Conservation (phyloP, 352 stramenopile genomes). For the Globisporangium rhizosaccharum region DNA sequence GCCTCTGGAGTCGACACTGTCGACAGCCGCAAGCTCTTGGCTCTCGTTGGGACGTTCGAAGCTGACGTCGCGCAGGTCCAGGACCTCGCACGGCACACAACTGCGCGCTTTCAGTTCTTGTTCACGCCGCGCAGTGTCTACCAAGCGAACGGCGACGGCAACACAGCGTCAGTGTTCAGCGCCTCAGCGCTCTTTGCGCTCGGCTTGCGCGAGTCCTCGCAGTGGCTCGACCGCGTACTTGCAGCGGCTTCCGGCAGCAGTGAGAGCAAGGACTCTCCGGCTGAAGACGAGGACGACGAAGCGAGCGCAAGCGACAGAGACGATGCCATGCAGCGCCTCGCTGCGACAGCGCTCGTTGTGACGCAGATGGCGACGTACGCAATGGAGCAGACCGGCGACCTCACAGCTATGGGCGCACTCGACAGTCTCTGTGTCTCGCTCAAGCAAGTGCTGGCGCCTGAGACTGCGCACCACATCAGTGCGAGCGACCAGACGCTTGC, state of each 20-base stretch:
- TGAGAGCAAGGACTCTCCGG: background rate
- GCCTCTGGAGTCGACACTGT: slow-evolving; percentile 6
- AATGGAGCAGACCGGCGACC: slow-evolving; percentile 27
- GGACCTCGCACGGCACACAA: background rate
- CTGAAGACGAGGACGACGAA: background rate
- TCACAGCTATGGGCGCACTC: slow-evolving; percentile 21
- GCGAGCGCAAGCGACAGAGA: slow-evolving; percentile 6
- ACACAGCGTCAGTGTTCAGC: slow-evolving; percentile 17
- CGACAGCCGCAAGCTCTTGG: slow-evolving; percentile 23
- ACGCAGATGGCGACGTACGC: slow-evolving; percentile 33
- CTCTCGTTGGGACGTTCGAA: slow-evolving; percentile 37
- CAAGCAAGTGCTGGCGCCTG: slow-evolving; percentile 15
- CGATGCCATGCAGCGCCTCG: slow-evolving; percentile 21
- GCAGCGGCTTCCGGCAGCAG: background rate
- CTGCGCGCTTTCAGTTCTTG: slow-evolving; percentile 1
- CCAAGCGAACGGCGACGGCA: background rate
- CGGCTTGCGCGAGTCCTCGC: background rate
- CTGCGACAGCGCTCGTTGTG: slow-evolving; percentile 26
- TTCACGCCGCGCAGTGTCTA: slow-evolving; percentile 11
- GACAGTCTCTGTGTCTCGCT: slow-evolving; percentile 30
- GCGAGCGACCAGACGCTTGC: slow-evolving; percentile 34
- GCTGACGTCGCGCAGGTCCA: slow-evolving; percentile 20
- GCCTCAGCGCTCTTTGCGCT: slow-evolving; percentile 20
- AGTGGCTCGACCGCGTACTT: slow-evolving; percentile 8
- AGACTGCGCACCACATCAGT: background rate